Evolutionary conservation across 768 basidiomycete species (phyloP).

Genomic region (Pholiota microspora): DNA sequence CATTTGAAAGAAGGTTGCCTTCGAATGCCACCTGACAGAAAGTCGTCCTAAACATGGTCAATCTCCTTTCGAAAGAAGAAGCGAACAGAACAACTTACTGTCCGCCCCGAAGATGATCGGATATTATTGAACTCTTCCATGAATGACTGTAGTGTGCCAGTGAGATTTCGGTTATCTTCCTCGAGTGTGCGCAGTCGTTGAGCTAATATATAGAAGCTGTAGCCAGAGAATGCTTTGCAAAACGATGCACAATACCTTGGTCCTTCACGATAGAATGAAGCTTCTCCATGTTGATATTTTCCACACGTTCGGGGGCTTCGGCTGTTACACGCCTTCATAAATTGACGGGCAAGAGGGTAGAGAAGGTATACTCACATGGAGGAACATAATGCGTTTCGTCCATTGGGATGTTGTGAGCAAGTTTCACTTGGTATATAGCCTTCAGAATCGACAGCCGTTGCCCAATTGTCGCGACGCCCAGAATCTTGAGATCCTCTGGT

Average conservation of each 20-base stretch:
- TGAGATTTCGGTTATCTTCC: constrained; percentile 73
- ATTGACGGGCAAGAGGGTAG: not conserved
- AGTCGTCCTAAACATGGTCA: constrained; percentile 29
- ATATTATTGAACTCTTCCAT: constrained; percentile 61
- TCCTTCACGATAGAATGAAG: constrained; percentile 67
- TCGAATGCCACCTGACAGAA: constrained; percentile 42
- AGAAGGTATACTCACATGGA: constrained; percentile 58
- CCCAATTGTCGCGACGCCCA: constrained; percentile 89
- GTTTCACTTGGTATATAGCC: constrained; percentile 86
- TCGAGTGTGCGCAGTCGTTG: constrained; percentile 69
- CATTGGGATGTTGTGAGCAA: constrained; percentile 78
- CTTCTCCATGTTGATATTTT: constrained; percentile 59
- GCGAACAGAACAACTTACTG: constrained; percentile 24
- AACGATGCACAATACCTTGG: constrained; percentile 51
- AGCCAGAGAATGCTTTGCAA: not conserved
- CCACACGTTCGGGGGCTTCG: constrained; percentile 27
- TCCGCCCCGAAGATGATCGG: constrained; percentile 38
- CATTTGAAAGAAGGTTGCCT: constrained; percentile 87
- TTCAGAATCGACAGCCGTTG: constrained; percentile 91
- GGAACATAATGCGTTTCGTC: constrained; percentile 86
- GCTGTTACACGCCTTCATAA: constrained; percentile 22
- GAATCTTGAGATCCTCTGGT: constrained; percentile 77
- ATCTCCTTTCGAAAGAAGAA: not conserved
- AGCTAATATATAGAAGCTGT: constrained; percentile 37
- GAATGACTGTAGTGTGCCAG: constrained; percentile 57